Percentiles rank a stretch among this genome's conserved stretches.
These are phyloP conservation scores for Coprinopsis cinerea DNA, from an alignment of 768 basidiomycete genomes.

Conservation along the genomic window DNA sequence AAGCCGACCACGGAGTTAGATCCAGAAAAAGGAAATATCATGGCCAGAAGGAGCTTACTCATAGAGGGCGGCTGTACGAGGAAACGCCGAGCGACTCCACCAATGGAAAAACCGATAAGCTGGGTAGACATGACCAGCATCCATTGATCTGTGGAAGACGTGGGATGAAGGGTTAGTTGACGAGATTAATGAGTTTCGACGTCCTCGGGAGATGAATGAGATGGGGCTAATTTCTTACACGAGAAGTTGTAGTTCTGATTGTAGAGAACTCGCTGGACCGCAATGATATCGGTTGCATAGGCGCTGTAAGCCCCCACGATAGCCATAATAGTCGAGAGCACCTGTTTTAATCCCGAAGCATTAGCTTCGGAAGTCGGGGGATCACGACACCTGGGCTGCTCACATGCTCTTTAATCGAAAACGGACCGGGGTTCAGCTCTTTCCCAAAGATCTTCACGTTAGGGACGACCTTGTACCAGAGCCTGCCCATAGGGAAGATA, in stretches of 20 bases:
- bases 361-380: not conserved
- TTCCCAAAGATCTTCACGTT: conserved; percentile 47
- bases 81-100: conserved; percentile 66
- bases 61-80: conserved; percentile 68
- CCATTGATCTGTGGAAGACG: conserved; percentile 55
- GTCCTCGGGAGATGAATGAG: too few relatives aligned
- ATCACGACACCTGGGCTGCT: conserved; percentile 20
- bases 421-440: conserved; percentile 60
- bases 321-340: conserved; percentile 51
- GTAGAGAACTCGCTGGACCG: conserved; percentile 73
- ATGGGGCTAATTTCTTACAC: conserved; percentile 31
- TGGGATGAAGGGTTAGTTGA: not conserved
- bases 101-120: conserved; percentile 79
- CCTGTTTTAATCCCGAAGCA: conserved; percentile 24
- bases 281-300: conserved; percentile 72
- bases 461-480: conserved; percentile 52
- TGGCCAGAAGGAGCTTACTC: conserved; percentile 36
- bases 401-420: conserved; percentile 72
- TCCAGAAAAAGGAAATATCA: conserved; percentile 22
- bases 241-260: conserved; percentile 54
- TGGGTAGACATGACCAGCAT: conserved; percentile 72
- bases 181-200: too few relatives aligned
- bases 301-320: conserved; percentile 42
- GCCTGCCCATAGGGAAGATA: conserved; percentile 57
- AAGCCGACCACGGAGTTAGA: conserved; percentile 9